phyloP scores from a whole-genome alignment of 1,284 basidiomycete genomes.

The Marasmius tenuissimus region DNA sequence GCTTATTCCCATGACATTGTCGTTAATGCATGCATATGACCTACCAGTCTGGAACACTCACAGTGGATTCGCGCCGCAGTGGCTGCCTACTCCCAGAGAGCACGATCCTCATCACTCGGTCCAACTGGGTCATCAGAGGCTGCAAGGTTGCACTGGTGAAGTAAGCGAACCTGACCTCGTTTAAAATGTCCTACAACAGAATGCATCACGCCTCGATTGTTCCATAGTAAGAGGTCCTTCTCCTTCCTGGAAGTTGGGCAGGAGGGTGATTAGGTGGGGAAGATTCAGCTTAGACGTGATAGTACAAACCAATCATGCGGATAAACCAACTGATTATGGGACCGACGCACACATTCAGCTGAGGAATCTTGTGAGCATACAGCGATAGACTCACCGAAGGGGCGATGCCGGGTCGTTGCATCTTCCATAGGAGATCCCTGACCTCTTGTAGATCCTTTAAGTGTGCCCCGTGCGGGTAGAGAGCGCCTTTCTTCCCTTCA shows the following conservation, averaged over 20 bases:
- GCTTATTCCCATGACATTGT: no score
- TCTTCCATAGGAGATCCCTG: slow-evolving; percentile 61
- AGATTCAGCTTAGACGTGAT: neutral
- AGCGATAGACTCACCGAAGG: slow-evolving; percentile 39
- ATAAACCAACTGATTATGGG: slow-evolving; percentile 45
- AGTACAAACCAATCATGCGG: slow-evolving; percentile 53
- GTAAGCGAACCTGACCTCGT: slow-evolving; percentile 60
- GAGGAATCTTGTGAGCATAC: neutral
- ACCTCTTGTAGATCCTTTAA: slow-evolving; percentile 63
- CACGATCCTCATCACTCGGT: slow-evolving; percentile 43
- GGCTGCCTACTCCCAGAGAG: neutral
- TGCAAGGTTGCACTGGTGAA: slow-evolving; percentile 72
- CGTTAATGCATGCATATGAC: no score
- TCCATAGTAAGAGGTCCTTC: slow-evolving; percentile 68
- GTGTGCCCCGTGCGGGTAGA: slow-evolving; percentile 69
- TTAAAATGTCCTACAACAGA: slow-evolving; percentile 69
- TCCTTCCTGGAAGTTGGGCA: slow-evolving; percentile 36
- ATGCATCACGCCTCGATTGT: slow-evolving; percentile 71
- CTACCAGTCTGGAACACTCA: no score
- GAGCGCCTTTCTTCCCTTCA: slow-evolving; percentile 39
- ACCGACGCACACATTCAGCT: neutral
- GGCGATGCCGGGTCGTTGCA: slow-evolving; percentile 75
- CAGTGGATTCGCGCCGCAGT: no score
- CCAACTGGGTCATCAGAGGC: slow-evolving; percentile 55
- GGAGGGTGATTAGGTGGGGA: neutral